Base-by-base conservation (phyloP, 768 basidiomycete genomes). In the Suillus sp. region DNA sequence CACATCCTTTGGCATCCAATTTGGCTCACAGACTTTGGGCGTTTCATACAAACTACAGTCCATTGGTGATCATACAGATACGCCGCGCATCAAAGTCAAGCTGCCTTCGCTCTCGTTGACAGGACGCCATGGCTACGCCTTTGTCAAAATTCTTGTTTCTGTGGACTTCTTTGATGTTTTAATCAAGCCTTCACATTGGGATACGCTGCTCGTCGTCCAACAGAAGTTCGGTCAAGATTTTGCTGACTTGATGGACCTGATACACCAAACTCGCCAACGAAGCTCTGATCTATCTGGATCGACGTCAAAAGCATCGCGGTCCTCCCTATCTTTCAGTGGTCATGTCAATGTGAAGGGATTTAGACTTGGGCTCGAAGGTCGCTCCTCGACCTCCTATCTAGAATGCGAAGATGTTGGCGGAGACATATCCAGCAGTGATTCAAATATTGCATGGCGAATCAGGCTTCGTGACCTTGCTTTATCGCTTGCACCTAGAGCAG, bases 151-250 rank as follows among this genome's bases (percentile, higher is more conserved):
- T 7, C 72, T 89, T 27, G 83, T 83, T 3, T 76, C 89, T 34
- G 75, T 95, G 47, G 91, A 92, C 11, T 84, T 85, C 61, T 83
- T 94, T 66, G 82, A 88, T 42, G 76, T 92, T 62, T 89, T 84
- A 70, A 81, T 95, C 63, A 93, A 91, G 69, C 91, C 92, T 5
- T 85, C 86, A 0, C 88, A 94, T 68, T 89, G 92, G 86, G 94
- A 96, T 70, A 91, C 90, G 5, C 74, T 95, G 4, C 81, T 95
- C 2, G 85, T 84, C 5, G 90, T 96, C 10, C 93, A 94, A 70
- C 91, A 92, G 66, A 94, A 94, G 70, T 95, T 95, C 63, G 93
- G 92, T 7, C 89, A 90, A 69, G 93, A 95, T 75, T 91, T 95
- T 74, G 89, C 90, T 66, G 93, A 95, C 64, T 79, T 95, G 32